A percentile compares a stretch with the other conserved stretches of the same genome.
Conservation (phyloP, 106 monocot genomes). For the Dendrobium officinale region DNA sequence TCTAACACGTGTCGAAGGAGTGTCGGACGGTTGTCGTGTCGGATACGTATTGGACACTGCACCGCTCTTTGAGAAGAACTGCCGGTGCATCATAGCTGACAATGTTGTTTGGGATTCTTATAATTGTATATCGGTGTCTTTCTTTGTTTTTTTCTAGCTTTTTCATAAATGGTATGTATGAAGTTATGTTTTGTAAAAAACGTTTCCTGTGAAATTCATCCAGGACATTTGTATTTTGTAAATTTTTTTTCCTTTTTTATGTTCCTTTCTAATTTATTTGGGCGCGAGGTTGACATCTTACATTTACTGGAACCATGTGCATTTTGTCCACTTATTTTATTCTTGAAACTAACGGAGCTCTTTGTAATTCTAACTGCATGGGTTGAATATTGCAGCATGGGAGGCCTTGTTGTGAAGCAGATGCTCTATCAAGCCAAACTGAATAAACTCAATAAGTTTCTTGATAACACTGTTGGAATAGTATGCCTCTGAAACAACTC, state of each 20-base stretch:
- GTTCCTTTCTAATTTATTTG: neutral
- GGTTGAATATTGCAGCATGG: constrained; percentile 67
- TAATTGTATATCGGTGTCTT: too few relatives aligned
- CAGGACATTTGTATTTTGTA: neutral
- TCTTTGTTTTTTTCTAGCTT: neutral
- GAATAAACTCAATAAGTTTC: constrained; percentile 51
- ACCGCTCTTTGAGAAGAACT: too few relatives aligned
- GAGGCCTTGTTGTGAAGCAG: constrained; percentile 93
- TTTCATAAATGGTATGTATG: neutral
- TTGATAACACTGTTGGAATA: constrained; percentile 80
- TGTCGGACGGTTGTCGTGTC: too few relatives aligned
- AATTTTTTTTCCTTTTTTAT: neutral
- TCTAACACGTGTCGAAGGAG: too few relatives aligned
- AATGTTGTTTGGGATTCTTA: too few relatives aligned
- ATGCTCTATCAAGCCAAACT: constrained; percentile 89
- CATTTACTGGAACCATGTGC: neutral
- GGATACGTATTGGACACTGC: too few relatives aligned
- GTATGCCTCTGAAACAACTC: constrained; percentile 26
- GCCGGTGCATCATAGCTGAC: too few relatives aligned
- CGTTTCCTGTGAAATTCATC: neutral
- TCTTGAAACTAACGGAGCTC: neutral
- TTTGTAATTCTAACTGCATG: neutral
- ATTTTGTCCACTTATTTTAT: neutral
- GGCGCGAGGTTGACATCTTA: neutral
- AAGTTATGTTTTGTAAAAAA: neutral